Percentiles rank a stretch among this genome's conserved stretches.
Conservation (phyloP, 2,329 filamentous ascomycete genomes). For the Diaporthe sp. region DNA sequence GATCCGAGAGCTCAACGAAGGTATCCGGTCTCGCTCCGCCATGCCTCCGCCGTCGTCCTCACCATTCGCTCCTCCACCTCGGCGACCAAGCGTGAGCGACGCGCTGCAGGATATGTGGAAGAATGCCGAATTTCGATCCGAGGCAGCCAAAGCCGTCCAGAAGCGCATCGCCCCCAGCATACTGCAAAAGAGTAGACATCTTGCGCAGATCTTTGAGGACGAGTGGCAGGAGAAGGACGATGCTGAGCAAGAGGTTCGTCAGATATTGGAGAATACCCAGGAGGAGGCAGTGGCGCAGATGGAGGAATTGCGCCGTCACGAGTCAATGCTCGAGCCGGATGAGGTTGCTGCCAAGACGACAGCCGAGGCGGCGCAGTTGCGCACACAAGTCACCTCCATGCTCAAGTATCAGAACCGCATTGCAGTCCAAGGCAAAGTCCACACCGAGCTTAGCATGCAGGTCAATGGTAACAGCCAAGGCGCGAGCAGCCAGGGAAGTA, state of each 20-base stretch:
- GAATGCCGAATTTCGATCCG: slow-evolving; percentile 56
- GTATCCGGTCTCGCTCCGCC: slow-evolving; percentile 73
- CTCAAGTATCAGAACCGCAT: slow-evolving; percentile 65
- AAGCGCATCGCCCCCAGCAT: slow-evolving; percentile 78
- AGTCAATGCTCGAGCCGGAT: slow-evolving; percentile 68
- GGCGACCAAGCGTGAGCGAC: slow-evolving; percentile 67
- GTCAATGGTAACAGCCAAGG: slow-evolving; percentile 56
- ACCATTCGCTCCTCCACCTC: slow-evolving; percentile 74
- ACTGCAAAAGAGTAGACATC: slow-evolving; percentile 78
- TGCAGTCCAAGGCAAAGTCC: slow-evolving; percentile 66
- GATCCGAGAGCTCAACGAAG: slow-evolving; percentile 81
- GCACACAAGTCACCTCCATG: slow-evolving; percentile 52
- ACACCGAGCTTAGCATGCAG: slow-evolving; percentile 63
- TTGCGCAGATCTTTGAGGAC: slow-evolving; percentile 79
- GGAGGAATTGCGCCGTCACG: slow-evolving; percentile 60
- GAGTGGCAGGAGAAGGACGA: slow-evolving; percentile 82
- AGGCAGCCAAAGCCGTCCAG: slow-evolving; percentile 78
- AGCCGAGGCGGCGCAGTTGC: slow-evolving; percentile 64
- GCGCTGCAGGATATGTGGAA: slow-evolving; percentile 55
- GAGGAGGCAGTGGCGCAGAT: slow-evolving; percentile 76
- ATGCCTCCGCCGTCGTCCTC: slow-evolving; percentile 81
- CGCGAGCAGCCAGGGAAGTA: slow-evolving; percentile 48
- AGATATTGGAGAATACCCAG: slow-evolving; percentile 76
- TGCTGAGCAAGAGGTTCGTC: slow-evolving; percentile 76
- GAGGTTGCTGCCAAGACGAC: slow-evolving; percentile 65